Conservation (phyloP, 371 early-diverging fungal genomes). For the Mortierella sp. region DNA sequence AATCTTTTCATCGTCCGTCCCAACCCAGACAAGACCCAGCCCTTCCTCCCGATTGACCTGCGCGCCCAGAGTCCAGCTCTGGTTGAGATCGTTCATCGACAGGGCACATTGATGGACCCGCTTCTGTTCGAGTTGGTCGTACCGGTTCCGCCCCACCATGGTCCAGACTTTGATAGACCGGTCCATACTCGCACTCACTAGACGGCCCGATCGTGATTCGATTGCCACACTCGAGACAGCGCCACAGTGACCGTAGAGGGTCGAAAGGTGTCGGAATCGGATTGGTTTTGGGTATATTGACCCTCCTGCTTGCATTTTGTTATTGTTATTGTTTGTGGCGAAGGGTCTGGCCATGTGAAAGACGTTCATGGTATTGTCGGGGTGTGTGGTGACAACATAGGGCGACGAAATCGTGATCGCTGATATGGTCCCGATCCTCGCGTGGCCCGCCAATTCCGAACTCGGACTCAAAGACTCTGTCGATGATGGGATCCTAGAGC, state of each 20-base stretch:
- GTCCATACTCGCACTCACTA: conserved; percentile 56
- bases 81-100: conserved; percentile 48
- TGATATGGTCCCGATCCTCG: conserved; percentile 35
- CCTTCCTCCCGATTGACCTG: conserved; percentile 50
- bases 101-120: conserved; percentile 35
- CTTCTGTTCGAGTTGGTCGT: conserved; percentile 11
- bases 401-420: conserved; percentile 45
- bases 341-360: conserved; percentile 33
- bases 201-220: conserved; percentile 38
- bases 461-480: neutral
- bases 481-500: neutral
- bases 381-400: conserved; percentile 46
- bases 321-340: neutral
- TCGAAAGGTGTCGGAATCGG: conserved; percentile 40
- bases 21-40: conserved; percentile 42
- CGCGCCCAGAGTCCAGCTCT: conserved; percentile 42
- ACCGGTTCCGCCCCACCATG: conserved; percentile 6
- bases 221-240: conserved; percentile 53
- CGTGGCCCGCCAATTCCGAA: conserved; percentile 14
- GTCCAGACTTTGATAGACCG: conserved; percentile 56
- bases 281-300: neutral
- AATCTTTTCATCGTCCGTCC: conserved; percentile 53
- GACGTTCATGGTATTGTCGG: conserved; percentile 55
- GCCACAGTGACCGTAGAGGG: conserved; percentile 55
- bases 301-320: neutral